Evolutionary conservation across 164 flowering plant species (phyloP), one percentile per base, ranked within the genome.

Genomic region (Echeveria elegans): DNA sequence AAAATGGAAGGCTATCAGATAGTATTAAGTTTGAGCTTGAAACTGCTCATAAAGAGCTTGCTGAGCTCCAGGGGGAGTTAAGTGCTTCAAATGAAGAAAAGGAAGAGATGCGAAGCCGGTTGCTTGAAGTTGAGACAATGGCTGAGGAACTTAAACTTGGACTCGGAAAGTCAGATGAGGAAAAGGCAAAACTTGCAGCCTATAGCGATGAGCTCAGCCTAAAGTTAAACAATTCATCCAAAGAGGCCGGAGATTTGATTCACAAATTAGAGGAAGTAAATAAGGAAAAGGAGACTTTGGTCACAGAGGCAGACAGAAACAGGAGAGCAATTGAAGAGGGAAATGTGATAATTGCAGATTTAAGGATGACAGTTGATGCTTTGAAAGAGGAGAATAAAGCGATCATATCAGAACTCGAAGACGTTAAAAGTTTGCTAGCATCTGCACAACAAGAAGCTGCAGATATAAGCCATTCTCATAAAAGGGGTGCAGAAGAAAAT

Each of bases 401-500:
- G n/a, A 56, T 80, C 31, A 66, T 69, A 69, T 70, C 69, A 50
- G 85, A 86, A 72, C 61, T 82, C 30, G 74, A 80, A 75, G 58
- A 76, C 50, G 56, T 70, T 52, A 71, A 78, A 45, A 76, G 79
- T 71, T 74, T 77, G 31, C 68, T 82, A 66, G 76, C 76, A 63
- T 72, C 73, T 40, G 68, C 79, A 43, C 74, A 80, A 62, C 78
- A 76, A 69, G 71, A 82, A 68, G 48, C 72, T 16, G 66, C 74
- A 31, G 76, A 78, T 69, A 68, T 83, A 61, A 77, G 72, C 50
- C 66, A 71, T 66, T 53, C 66, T 32, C 68, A 73, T 50, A 73
- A 68, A 67, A 65, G 69, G 50, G 65, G 70, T 12, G 76, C 70
- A 63, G 86, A 82, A 74, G 86, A 84, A 45, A 85, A 80, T 18